Conservation (phyloP, 805 yeast species). For the Pichia occidentalis region DNA sequence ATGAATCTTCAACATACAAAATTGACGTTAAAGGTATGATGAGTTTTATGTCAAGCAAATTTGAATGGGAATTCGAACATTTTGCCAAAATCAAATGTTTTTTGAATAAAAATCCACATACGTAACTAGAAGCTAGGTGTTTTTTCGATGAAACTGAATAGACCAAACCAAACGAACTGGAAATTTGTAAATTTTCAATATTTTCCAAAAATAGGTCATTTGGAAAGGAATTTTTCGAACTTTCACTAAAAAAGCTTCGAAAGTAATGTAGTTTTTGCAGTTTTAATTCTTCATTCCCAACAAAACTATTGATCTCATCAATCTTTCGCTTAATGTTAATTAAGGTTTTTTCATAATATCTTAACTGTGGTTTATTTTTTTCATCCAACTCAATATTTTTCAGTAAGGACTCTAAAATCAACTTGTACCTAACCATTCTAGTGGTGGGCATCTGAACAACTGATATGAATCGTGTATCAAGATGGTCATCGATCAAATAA, state of each 20-base stretch:
- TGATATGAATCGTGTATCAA: constrained; percentile 49
- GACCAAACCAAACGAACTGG: constrained; percentile 37
- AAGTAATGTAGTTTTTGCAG: constrained; percentile 16
- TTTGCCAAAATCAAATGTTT: constrained; percentile 40
- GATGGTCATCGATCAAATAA: constrained; percentile 32
- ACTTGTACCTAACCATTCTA: constrained; percentile 43
- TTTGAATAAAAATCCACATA: constrained; percentile 41
- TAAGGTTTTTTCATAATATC: constrained; percentile 21
- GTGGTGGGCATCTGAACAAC: constrained; percentile 48
- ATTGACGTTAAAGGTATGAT: constrained; percentile 41
- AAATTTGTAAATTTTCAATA: constrained; percentile 39
- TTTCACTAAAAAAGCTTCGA: constrained; percentile 13
- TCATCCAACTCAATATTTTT: constrained; percentile 23
- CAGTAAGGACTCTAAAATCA: constrained; percentile 40
- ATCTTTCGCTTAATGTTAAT: constrained; percentile 18
- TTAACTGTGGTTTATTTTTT: constrained; percentile 18
- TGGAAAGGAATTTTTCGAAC: constrained; percentile 11
- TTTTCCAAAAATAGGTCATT: constrained; percentile 35
- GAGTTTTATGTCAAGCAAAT: constrained; percentile 33
- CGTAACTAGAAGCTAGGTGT: constrained; percentile 14
- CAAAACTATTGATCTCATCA: constrained; percentile 20
- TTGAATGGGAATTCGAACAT: constrained; percentile 18
- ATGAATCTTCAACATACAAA: constrained; percentile 9
- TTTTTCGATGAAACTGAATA: constrained; percentile 31
- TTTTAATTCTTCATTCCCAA: constrained; percentile 17